Conservation (phyloP, 805 yeast species). For the Metschnikowia henanensis region DNA sequence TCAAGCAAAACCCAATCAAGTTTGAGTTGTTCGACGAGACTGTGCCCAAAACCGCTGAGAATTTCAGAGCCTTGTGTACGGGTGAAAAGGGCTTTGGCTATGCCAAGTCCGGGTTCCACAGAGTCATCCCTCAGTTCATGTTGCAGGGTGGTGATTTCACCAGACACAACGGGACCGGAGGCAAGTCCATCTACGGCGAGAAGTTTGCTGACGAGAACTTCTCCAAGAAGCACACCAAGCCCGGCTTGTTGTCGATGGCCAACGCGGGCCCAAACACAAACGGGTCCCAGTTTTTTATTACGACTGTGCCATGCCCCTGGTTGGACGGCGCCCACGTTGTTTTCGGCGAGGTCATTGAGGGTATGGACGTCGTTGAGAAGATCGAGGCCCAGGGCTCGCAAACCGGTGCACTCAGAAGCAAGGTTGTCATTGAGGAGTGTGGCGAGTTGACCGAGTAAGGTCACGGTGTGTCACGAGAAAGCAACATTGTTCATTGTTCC, state of each 20-base stretch:
- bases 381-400: slow-evolving; percentile 51
- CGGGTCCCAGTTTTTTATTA: slow-evolving; percentile 94
- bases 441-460: slow-evolving; percentile 24
- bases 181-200: slow-evolving; percentile 77
- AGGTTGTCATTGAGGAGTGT: slow-evolving; percentile 28
- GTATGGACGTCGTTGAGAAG: slow-evolving; percentile 75
- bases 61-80: slow-evolving; percentile 74
- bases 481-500: too few species aligned
- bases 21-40: slow-evolving; percentile 67
- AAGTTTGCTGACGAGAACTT: slow-evolving; percentile 80
- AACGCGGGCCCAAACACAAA: slow-evolving; percentile 77
- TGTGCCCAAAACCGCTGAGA: slow-evolving; percentile 86
- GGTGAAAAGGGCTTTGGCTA: slow-evolving; percentile 42
- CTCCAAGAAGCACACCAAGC: slow-evolving; percentile 64
- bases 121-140: slow-evolving; percentile 72
- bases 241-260: slow-evolving; percentile 69
- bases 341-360: slow-evolving; percentile 90
- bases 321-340: slow-evolving; percentile 94
- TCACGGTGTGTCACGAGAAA: not conserved
- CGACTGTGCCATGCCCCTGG: slow-evolving; percentile 91
- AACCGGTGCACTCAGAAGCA: slow-evolving; percentile 19
- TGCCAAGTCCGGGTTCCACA: slow-evolving; percentile 70
- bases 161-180: slow-evolving; percentile 69
- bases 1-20: slow-evolving; percentile 22
- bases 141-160: slow-evolving; percentile 87